Percentiles rank a stretch among this genome's conserved stretches.
phyloP scores from a whole-genome alignment of 1,139 yeast species.

The Saccharomyces hybrid region DNA sequence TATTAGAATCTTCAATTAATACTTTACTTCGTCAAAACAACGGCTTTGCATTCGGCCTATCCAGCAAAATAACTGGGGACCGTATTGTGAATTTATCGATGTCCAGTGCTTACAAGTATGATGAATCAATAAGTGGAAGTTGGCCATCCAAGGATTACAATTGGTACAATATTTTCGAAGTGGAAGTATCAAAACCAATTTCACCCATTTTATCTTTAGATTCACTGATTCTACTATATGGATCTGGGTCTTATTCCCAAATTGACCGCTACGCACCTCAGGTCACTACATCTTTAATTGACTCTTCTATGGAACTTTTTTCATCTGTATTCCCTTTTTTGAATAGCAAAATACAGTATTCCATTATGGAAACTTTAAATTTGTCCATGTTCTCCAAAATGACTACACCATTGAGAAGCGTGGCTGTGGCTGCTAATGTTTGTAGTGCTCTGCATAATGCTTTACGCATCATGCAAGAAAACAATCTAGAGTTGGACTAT shows the following conservation, averaged over 20 bases:
- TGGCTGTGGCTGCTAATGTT: constrained; percentile 53
- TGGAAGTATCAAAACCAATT: constrained; percentile 32
- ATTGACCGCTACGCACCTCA: constrained; percentile 30
- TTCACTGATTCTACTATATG: constrained; percentile 29
- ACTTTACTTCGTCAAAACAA: constrained; percentile 29
- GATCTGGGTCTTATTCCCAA: constrained; percentile 26
- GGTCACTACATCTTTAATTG: constrained; percentile 53
- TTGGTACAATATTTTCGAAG: constrained; percentile 34
- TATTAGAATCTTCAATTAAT: constrained; percentile 18
- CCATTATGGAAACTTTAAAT: constrained; percentile 72
- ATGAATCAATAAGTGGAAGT: constrained; percentile 8
- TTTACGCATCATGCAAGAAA: constrained; percentile 31
- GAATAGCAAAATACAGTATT: constrained; percentile 75
- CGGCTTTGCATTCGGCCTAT: constrained; percentile 38
- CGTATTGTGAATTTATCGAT: constrained; percentile 31
- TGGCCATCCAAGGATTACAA: constrained; percentile 27
- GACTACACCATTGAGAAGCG: constrained; percentile 33
- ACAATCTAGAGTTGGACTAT: constrained; percentile 33
- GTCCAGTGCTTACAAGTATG: background rate
- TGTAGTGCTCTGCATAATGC: constrained; percentile 58
- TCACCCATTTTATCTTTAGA: constrained; percentile 37
- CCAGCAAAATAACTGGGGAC: constrained; percentile 35
- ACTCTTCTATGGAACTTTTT: constrained; percentile 70
- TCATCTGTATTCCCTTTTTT: constrained; percentile 63
- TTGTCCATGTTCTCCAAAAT: constrained; percentile 40